Base-by-base conservation (phyloP, 169 alveolate genomes). In the Toxoplasma gondii region DNA sequence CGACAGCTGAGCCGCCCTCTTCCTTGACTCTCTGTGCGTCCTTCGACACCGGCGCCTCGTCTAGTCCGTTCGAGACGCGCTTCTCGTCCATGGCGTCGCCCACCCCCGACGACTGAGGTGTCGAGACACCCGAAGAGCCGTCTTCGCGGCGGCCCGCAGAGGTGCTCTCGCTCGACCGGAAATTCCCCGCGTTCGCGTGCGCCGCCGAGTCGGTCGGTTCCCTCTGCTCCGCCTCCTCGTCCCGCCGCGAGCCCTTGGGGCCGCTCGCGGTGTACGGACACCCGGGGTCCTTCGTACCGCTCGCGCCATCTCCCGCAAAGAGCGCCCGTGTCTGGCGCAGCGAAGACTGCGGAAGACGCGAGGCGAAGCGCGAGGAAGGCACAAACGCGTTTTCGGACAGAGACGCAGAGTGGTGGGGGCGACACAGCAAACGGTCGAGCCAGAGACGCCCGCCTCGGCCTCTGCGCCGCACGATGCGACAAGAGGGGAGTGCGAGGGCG, bases 381-480 rank as follows among this genome's bases (percentile, higher is more conserved):
- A 64, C 34, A 31, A 64, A 64, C n/a, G 74, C 74, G 74, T 64
- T 64, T 31, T 64, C n/a, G 34, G 74, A 64, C 4, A 64, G 31
- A 10, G 44, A 9, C 29, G 44, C 22, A 4, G 86, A 78, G 17
- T 7, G 34, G 39, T 7, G 29, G 22, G 86, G 86, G 7, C 86
- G 86, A 36, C 86, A 38, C 27, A 78, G 49, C 39, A 78, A 27
- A 4, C 90, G 90, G 41, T 88, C 93, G 44, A 88, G n/a, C 93
- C 93, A 88, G 58, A 88, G 64, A 29, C 93, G 82, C 41, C 93
- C 93, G 39, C 93, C 93, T 17, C 93, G 45, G 49, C 93, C 93
- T 88, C 93, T 54, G 34, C 93, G 53, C 27, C 93, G 45, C 38
- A 88, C 78, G 34, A 88, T 10, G 64, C 84, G 70, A 64, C 41